Percentiles rank a stretch among this genome's conserved stretches.
These are phyloP conservation scores for Stenogyne calaminthoides DNA, from an alignment of 305 asterid genomes.

Conservation along the genomic window DNA sequence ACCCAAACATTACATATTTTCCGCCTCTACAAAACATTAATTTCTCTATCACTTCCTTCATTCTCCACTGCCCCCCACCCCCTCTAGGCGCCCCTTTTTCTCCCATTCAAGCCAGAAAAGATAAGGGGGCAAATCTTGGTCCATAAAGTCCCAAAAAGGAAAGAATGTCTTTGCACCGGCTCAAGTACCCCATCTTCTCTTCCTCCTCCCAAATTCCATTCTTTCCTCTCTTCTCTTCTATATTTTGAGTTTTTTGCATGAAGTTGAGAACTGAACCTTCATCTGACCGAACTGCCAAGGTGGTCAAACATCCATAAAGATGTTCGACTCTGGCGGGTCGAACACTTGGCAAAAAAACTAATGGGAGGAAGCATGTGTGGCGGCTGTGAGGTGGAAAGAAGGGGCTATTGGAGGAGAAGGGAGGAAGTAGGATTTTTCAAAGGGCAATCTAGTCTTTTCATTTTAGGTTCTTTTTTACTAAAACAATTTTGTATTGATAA, in stretches of 20 bases:
- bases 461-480: background rate
- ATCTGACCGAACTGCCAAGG: background rate
- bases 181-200: background rate
- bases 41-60: background rate
- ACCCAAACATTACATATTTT: background rate
- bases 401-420: background rate
- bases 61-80: background rate
- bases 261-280: background rate
- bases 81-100: background rate
- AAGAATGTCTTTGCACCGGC: background rate
- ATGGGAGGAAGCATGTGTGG: background rate
- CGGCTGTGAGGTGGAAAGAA: background rate
- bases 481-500: background rate
- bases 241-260: background rate
- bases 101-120: background rate
- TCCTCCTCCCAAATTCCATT: background rate
- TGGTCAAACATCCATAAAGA: background rate
- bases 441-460: background rate
- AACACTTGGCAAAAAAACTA: background rate
- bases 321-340: background rate
- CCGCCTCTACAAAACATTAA: background rate
- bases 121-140: background rate
- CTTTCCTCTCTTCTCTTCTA: background rate
- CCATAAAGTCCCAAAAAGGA: background rate
- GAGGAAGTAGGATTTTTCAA: background rate